These are phyloP conservation scores for Leccinum rimulosum DNA, from an alignment of 768 basidiomycete genomes.

Conservation along the genomic window DNA sequence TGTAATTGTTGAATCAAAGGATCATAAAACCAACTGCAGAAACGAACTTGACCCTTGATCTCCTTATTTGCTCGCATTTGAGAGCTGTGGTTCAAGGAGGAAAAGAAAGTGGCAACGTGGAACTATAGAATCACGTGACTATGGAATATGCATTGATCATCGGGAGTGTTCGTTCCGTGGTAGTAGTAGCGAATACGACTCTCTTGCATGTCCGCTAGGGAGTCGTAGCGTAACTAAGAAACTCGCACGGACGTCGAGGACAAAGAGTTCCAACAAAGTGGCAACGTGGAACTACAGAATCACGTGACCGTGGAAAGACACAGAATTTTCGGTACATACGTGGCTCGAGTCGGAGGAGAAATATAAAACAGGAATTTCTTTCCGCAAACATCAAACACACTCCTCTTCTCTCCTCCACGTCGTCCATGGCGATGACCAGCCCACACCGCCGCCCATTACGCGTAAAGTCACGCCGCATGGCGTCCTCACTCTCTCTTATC, in stretches of 20 bases:
- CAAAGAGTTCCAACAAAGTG: neutral
- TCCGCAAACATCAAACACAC: constrained; percentile 3
- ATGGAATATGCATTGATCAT: no score
- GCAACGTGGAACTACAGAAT: neutral
- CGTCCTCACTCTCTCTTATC: constrained; percentile 57
- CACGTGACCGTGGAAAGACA: constrained; percentile 28
- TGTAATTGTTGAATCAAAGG: no score
- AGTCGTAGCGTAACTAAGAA: no score
- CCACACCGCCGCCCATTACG: constrained; percentile 45
- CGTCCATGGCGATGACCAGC: constrained; percentile 27
- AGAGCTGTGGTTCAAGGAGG: no score
- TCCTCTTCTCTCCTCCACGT: constrained; percentile 8
- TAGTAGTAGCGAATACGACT: no score
- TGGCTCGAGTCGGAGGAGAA: constrained; percentile 16
- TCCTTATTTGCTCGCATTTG: no score
- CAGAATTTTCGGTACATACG: constrained; percentile 23
- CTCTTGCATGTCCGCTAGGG: no score
- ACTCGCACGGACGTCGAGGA: no score
- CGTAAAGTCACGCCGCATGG: constrained; percentile 51
- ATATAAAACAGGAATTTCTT: constrained; percentile 22
- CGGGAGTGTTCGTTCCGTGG: no score
- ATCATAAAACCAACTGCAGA: no score
- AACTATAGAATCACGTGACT: neutral
- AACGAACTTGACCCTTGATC: no score
- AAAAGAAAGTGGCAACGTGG: neutral